Evolutionary conservation across 371 early-diverging fungal genomes (phyloP).

Genomic region (Apophysomyces ossiformis): DNA sequence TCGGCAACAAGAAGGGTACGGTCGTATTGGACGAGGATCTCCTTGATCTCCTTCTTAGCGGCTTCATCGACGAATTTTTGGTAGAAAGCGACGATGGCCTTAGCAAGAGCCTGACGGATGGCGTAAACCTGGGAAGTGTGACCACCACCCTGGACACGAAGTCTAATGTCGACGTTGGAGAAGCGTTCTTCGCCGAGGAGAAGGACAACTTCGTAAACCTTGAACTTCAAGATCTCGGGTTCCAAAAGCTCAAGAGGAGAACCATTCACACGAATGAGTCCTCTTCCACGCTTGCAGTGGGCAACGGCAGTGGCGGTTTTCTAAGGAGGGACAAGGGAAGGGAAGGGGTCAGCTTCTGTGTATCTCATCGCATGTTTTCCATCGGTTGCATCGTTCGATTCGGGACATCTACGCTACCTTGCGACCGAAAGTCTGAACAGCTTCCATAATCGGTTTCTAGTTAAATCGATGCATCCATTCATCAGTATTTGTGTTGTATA

Average conservation of each 20-base stretch:
- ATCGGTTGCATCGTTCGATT: constrained; percentile 8
- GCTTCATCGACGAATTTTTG: constrained; percentile 99
- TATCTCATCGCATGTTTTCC: background rate
- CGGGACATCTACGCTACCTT: constrained; percentile 37
- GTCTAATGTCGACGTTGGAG: constrained; percentile 96
- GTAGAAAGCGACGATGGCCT: constrained; percentile 99
- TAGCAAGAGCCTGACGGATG: constrained; percentile 99
- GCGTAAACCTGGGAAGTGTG: constrained; percentile 98
- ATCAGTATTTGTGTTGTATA: background rate
- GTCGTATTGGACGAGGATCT: constrained; percentile 95
- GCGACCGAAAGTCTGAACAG: constrained; percentile 64
- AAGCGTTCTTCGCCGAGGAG: constrained; percentile 97
- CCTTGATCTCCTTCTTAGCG: constrained; percentile 99
- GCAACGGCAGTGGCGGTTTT: constrained; percentile 99
- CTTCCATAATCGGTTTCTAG: constrained; percentile 42
- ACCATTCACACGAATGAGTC: constrained; percentile 98
- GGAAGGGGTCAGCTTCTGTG: background rate
- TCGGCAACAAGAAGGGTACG: constrained; percentile 99
- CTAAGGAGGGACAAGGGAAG: constrained; percentile 49
- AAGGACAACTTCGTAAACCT: constrained; percentile 99
- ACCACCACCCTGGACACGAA: constrained; percentile 98
- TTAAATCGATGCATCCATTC: constrained; percentile 14
- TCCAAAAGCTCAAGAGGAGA: constrained; percentile 96
- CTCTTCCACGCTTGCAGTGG: constrained; percentile 97
- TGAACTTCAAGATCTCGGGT: constrained; percentile 96